Conservation (phyloP, 2,329 filamentous ascomycete species). For the Curvularia lunata region DNA sequence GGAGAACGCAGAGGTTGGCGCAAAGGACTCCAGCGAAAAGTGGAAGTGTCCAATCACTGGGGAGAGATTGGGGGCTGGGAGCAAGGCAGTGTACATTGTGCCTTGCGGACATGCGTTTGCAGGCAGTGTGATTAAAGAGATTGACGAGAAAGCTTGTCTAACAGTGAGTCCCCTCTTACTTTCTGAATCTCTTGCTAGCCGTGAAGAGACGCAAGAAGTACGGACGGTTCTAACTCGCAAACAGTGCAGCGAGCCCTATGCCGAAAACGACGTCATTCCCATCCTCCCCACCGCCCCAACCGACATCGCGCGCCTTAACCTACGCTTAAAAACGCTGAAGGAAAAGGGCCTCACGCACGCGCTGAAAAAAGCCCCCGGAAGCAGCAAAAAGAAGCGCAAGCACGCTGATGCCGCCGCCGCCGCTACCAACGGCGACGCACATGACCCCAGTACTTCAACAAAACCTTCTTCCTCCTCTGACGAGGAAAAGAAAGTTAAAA, state of each 20-base stretch:
- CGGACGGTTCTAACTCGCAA: slow-evolving; percentile 16
- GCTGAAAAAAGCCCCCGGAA: slow-evolving; percentile 75
- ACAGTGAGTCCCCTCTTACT: slow-evolving; percentile 51
- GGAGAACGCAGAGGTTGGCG: slow-evolving; percentile 48
- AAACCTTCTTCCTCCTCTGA: slow-evolving; percentile 30
- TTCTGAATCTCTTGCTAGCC: not conserved
- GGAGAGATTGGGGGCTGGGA: slow-evolving; percentile 79
- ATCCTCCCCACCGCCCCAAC: slow-evolving; percentile 75
- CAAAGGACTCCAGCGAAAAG: slow-evolving; percentile 59
- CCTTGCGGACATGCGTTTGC: slow-evolving; percentile 96
- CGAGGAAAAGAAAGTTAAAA: slow-evolving; percentile 31
- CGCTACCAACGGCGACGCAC: slow-evolving; percentile 35
- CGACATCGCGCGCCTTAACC: slow-evolving; percentile 72
- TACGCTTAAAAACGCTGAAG: slow-evolving; percentile 71
- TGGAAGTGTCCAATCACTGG: slow-evolving; percentile 88
- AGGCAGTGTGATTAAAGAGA: slow-evolving; percentile 81
- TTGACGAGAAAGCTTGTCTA: slow-evolving; percentile 68
- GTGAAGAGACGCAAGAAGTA: not conserved
- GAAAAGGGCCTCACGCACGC: slow-evolving; percentile 80
- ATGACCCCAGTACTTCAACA: slow-evolving; percentile 16
- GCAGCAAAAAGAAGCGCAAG: slow-evolving; percentile 78
- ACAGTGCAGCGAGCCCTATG: slow-evolving; percentile 77
- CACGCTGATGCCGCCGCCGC: slow-evolving; percentile 52
- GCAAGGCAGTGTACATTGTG: slow-evolving; percentile 85
- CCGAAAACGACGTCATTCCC: slow-evolving; percentile 76